These are phyloP conservation scores for Cinchona pubescens DNA, from an alignment of 257 asterid genomes.

Conservation along the genomic window DNA sequence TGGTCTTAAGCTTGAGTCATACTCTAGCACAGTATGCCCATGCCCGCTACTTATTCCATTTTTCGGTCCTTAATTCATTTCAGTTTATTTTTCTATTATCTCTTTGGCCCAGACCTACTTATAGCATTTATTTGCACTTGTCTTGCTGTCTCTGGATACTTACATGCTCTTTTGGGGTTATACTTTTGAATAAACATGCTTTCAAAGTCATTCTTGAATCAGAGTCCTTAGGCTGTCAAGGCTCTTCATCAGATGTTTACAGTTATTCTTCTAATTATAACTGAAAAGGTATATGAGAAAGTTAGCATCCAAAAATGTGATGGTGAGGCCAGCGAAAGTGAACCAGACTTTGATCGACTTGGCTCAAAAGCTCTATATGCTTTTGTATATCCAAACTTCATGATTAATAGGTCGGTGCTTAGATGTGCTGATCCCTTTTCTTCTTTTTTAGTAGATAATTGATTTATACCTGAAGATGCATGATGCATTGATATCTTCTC, in stretches of 20 bases:
- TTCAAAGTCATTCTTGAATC: background rate
- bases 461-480: background rate
- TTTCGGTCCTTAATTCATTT: background rate
- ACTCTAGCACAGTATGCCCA: conserved; percentile 57
- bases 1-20: conserved; percentile 74
- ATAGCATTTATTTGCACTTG: background rate
- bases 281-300: conserved; percentile 59
- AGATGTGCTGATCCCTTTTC: background rate
- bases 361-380: conserved; percentile 74
- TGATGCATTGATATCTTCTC: conserved; percentile 5
- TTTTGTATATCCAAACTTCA: conserved; percentile 80
- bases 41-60: background rate
- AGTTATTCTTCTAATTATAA: background rate
- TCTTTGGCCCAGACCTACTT: background rate
- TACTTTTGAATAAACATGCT: background rate
- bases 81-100: background rate
- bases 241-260: conserved; percentile 2
- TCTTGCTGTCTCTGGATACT: background rate
- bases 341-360: conserved; percentile 52
- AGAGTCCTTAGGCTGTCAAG: background rate
- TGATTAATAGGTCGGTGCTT: conserved; percentile 72
- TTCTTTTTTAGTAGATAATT: background rate
- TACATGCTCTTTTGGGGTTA: background rate
- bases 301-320: conserved; percentile 77
- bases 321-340: conserved; percentile 32